phyloP scores from a whole-genome alignment of 2,329 filamentous ascomycete species.

The Fusarium dlaminii region DNA sequence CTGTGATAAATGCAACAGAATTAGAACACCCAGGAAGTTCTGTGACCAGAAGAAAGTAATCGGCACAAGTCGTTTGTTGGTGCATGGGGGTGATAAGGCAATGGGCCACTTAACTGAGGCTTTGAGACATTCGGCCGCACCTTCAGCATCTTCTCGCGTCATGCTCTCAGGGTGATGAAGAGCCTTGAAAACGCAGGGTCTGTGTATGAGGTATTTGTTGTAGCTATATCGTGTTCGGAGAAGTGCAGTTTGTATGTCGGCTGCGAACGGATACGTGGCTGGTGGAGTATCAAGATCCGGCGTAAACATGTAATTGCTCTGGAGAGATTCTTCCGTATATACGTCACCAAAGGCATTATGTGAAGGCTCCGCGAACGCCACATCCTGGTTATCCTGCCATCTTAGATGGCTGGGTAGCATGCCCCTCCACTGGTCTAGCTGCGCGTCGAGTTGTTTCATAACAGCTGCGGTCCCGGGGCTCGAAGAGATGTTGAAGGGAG shows the following conservation, averaged over 20 bases:
- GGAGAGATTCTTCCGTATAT: conserved; percentile 33
- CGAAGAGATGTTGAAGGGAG: conserved; percentile 19
- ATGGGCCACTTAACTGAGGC: conserved; percentile 69
- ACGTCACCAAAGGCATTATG: conserved; percentile 29
- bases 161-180: conserved; percentile 65
- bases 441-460: conserved; percentile 61
- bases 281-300: conserved; percentile 36
- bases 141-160: conserved; percentile 62
- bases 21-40: conserved; percentile 66
- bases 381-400: conserved; percentile 64
- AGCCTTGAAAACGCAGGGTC: conserved; percentile 68
- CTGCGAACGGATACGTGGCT: conserved; percentile 58
- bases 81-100: conserved; percentile 63
- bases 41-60: conserved; percentile 70
- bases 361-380: conserved; percentile 36
- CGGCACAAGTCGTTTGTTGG: conserved; percentile 67
- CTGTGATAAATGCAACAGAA: conserved; percentile 64
- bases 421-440: conserved; percentile 67
- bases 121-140: conserved; percentile 65
- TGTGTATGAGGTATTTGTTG: conserved; percentile 65
- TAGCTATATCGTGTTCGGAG: conserved; percentile 69
- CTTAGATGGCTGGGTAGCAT: conserved; percentile 64
- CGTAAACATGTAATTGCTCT: conserved; percentile 36
- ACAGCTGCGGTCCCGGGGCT: conserved; percentile 42
- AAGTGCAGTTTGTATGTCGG: conserved; percentile 66